phyloP scores from a whole-genome alignment of 768 basidiomycete genomes.

The Boletus rubescentipes region DNA sequence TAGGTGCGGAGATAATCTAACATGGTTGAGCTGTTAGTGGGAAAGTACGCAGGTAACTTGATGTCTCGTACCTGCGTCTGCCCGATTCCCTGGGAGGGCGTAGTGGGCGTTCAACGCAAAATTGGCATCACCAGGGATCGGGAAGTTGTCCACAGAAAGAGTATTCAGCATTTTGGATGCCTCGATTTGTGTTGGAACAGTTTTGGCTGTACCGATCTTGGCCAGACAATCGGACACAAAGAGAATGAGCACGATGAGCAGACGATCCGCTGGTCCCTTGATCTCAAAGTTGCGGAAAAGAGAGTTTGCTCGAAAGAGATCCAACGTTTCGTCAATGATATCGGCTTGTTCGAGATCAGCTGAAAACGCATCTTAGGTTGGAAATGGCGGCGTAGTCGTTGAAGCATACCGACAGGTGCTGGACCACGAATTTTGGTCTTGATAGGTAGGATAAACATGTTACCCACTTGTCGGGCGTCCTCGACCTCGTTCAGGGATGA shows the following conservation, averaged over 20 bases:
- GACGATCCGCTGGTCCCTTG: slow-evolving; percentile 94
- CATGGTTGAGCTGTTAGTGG: slow-evolving; percentile 30
- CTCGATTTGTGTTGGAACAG: slow-evolving; percentile 73
- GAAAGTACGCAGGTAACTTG: not conserved
- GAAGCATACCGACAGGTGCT: slow-evolving; percentile 67
- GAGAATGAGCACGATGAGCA: slow-evolving; percentile 95
- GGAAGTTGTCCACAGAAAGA: slow-evolving; percentile 88
- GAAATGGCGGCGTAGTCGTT: slow-evolving; percentile 4
- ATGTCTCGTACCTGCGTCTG: slow-evolving; percentile 71
- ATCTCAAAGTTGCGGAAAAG: slow-evolving; percentile 99
- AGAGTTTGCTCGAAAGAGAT: slow-evolving; percentile 97
- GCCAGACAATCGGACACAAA: slow-evolving; percentile 97
- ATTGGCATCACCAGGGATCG: slow-evolving; percentile 93
- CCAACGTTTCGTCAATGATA: slow-evolving; percentile 93
- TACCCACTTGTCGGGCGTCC: slow-evolving; percentile 83
- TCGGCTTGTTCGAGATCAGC: slow-evolving; percentile 80
- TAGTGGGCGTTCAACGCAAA: slow-evolving; percentile 94
- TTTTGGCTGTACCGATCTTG: slow-evolving; percentile 74
- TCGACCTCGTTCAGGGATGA: slow-evolving; percentile 86
- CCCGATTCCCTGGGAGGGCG: slow-evolving; percentile 68
- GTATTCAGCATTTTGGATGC: slow-evolving; percentile 88
- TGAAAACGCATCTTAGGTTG: slow-evolving; percentile 32
- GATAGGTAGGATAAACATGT: slow-evolving; percentile 87
- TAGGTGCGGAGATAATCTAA: slow-evolving; percentile 89
- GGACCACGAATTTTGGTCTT: slow-evolving; percentile 91